phyloP scores from a whole-genome alignment of 768 basidiomycete species.

The Lentinula aciculospora region DNA sequence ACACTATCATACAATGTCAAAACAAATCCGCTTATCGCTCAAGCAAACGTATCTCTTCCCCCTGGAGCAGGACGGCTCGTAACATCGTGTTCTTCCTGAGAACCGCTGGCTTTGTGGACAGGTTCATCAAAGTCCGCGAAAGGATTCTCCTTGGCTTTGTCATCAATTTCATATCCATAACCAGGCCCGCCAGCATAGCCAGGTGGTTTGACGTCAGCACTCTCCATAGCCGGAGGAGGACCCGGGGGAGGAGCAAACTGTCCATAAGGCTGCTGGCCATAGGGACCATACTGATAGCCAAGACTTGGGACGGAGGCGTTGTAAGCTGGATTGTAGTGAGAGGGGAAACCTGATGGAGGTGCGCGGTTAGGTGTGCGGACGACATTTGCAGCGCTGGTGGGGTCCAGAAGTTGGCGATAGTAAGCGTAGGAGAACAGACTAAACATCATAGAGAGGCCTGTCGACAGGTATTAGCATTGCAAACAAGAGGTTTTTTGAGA shows the following conservation, averaged over 20 bases:
- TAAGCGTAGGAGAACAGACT: conserved; percentile 62
- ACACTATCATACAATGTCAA: not conserved
- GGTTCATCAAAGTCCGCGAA: conserved; percentile 46
- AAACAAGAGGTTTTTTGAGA: not conserved
- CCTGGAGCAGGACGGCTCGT: conserved; percentile 33
- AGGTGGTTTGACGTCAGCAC: conserved; percentile 40
- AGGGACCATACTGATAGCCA: conserved; percentile 22
- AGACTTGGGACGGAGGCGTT: conserved; percentile 25
- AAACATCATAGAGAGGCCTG: conserved; percentile 59
- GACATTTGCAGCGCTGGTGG: conserved; percentile 48
- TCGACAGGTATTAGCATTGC: not conserved
- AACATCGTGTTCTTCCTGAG: conserved; percentile 34
- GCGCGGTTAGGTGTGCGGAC: conserved; percentile 40
- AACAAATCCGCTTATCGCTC: conserved; percentile 1
- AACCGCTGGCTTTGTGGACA: not conserved
- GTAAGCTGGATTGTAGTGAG: conserved; percentile 61
- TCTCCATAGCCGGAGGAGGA: conserved; percentile 34
- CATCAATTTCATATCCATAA: conserved; percentile 22
- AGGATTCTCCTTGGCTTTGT: conserved; percentile 43
- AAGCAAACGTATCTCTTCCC: conserved; percentile 22
- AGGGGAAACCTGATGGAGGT: conserved; percentile 31
- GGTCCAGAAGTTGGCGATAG: conserved; percentile 72
- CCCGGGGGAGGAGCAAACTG: conserved; percentile 45
- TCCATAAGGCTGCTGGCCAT: conserved; percentile 15
- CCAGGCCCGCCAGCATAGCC: conserved; percentile 34